A percentile compares a stretch with the other conserved stretches of the same genome.
These are phyloP conservation scores for Macrolepiota fuliginosa DNA, from an alignment of 768 basidiomycete genomes.

Conservation along the genomic window DNA sequence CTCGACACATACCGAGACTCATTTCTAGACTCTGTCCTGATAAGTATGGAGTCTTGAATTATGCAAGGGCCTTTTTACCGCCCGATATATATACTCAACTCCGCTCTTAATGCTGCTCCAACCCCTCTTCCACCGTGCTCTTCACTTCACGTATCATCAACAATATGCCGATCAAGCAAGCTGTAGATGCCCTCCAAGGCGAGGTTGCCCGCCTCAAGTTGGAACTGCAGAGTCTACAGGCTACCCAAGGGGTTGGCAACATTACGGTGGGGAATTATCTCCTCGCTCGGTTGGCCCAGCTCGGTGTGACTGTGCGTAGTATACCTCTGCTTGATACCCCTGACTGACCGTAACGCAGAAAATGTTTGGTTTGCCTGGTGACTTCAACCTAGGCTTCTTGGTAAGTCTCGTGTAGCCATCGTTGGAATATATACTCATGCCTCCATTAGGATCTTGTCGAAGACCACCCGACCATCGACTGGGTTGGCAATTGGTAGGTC, in stretches of 20 bases:
- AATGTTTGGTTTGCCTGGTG: slow-evolving; percentile 86
- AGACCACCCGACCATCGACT: slow-evolving; percentile 71
- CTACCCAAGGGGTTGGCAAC: slow-evolving; percentile 34
- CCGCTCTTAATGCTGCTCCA: neutral
- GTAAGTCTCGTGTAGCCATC: slow-evolving; percentile 24
- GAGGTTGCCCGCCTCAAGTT: slow-evolving; percentile 40
- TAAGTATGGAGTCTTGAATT: neutral
- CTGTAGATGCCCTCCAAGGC: slow-evolving; percentile 22
- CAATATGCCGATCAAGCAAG: slow-evolving; percentile 18
- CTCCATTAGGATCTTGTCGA: slow-evolving; percentile 71
- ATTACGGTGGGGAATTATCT: slow-evolving; percentile 61
- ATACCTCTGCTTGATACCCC: neutral
- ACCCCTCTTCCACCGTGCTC: slow-evolving; percentile 1
- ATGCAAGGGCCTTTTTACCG: neutral
- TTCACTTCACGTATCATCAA: neutral
- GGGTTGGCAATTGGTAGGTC: slow-evolving; percentile 82
- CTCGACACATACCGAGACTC: slow-evolving; percentile 16
- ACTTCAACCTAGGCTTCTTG: slow-evolving; percentile 75
- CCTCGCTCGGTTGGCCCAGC: slow-evolving; percentile 58
- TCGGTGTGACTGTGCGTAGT: slow-evolving; percentile 56
- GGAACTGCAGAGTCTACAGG: slow-evolving; percentile 41
- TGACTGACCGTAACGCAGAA: slow-evolving; percentile 37
- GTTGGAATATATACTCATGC: neutral
- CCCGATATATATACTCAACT: slow-evolving; percentile 15
- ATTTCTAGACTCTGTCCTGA: neutral